A percentile compares a stretch with the other conserved stretches of the same genome.
phyloP scores from a whole-genome alignment of 2,329 filamentous ascomycete species.

The Microcyclosporella mali region DNA sequence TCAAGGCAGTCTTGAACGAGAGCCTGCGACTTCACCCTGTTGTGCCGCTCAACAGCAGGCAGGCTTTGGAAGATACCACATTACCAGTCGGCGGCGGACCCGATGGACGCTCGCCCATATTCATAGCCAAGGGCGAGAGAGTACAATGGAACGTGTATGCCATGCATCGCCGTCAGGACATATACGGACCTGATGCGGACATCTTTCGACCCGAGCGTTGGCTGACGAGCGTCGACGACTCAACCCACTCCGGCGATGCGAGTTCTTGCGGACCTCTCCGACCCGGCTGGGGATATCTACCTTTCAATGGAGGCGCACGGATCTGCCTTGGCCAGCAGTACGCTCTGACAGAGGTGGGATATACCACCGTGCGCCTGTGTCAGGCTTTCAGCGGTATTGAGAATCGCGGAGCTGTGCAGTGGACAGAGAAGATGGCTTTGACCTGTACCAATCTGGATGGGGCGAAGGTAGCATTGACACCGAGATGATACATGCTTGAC shows the following conservation, averaged over 20 bases:
- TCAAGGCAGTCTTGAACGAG: conserved; percentile 59
- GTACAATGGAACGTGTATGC: conserved; percentile 41
- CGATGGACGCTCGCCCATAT: conserved; percentile 45
- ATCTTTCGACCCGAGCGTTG: conserved; percentile 46
- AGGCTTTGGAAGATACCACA: conserved; percentile 44
- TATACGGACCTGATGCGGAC: conserved; percentile 45
- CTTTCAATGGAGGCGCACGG: conserved; percentile 33
- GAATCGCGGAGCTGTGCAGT: no score
- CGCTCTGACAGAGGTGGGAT: conserved; percentile 68
- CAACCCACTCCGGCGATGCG: conserved; percentile 33
- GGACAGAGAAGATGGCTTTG: no score
- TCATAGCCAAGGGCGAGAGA: conserved; percentile 43
- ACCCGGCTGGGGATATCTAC: conserved; percentile 4
- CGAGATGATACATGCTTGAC: no score
- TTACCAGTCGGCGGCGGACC: conserved; percentile 47
- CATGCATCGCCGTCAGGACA: conserved; percentile 47
- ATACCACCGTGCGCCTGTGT: conserved; percentile 64
- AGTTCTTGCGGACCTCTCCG: no score
- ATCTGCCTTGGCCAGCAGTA: conserved; percentile 56
- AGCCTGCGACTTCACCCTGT: conserved; percentile 50
- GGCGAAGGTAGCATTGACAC: no score
- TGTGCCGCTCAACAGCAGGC: conserved; percentile 50
- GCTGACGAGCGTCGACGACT: conserved; percentile 22
- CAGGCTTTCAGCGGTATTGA: conserved; percentile 56
- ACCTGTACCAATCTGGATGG: no score